Evolutionary conservation across 768 basidiomycete genomes (phyloP).

Genomic region (Suillus lakei): DNA sequence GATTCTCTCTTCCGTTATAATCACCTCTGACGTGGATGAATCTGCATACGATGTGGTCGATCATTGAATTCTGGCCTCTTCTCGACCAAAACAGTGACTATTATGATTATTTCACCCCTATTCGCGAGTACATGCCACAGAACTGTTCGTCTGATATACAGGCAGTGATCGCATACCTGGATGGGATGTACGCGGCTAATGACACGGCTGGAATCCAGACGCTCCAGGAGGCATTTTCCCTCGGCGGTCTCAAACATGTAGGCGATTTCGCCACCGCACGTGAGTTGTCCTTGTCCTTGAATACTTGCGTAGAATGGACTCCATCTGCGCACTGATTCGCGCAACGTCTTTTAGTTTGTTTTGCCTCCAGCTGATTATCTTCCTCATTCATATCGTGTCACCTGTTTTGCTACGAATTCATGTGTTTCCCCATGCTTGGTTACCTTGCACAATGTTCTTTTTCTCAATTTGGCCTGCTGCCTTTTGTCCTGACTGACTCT

Average conservation of each 20-base stretch:
- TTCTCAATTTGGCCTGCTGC: neutral
- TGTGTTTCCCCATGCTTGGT: too few species aligned
- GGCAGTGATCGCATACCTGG: constrained; percentile 64
- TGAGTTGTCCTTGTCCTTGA: constrained; percentile 25
- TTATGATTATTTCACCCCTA: constrained; percentile 64
- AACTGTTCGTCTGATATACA: constrained; percentile 79
- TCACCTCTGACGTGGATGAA: too few species aligned
- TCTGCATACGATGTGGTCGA: too few species aligned
- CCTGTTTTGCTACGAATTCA: too few species aligned
- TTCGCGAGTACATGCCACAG: too few species aligned
- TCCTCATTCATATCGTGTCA: too few species aligned
- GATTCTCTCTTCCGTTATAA: neutral
- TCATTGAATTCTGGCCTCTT: neutral
- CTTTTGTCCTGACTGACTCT: neutral
- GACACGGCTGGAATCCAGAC: constrained; percentile 49
- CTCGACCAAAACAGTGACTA: constrained; percentile 18
- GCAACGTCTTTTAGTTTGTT: too few species aligned
- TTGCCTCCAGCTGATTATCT: too few species aligned
- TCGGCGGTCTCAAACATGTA: constrained; percentile 57
- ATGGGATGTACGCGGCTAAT: constrained; percentile 53
- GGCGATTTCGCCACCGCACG: constrained; percentile 70
- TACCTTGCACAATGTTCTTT: neutral
- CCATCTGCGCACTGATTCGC: too few species aligned
- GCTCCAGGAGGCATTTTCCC: constrained; percentile 62
- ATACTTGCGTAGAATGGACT: neutral